phyloP scores from a whole-genome alignment of 305 asterid species.

The Fraxinus velutina region DNA sequence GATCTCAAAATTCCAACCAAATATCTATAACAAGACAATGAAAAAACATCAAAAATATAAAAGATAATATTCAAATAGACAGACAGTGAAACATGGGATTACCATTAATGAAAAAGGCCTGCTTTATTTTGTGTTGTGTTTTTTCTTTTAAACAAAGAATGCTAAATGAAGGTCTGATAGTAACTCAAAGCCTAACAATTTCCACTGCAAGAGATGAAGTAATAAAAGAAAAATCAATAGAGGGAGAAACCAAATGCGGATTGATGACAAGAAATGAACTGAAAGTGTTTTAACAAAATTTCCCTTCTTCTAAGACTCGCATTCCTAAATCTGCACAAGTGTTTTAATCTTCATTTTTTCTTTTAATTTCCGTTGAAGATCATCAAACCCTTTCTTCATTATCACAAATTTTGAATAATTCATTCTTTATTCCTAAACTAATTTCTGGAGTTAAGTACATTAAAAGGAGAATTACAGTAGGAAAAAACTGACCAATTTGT shows the following conservation, averaged over 20 bases:
- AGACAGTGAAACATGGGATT: too few relatives aligned
- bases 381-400: neutral
- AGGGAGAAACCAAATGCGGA: constrained; percentile 55
- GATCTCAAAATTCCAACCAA: too few relatives aligned
- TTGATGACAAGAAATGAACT: constrained; percentile 72
- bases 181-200: constrained; percentile 36
- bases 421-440: too few relatives aligned
- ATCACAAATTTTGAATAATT: too few relatives aligned
- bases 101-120: too few relatives aligned
- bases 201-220: constrained; percentile 25
- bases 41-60: too few relatives aligned
- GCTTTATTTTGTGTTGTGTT: too few relatives aligned
- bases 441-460: too few relatives aligned
- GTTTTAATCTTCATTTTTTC: neutral
- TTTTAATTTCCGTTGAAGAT: neutral
- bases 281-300: constrained; percentile 24
- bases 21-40: too few relatives aligned
- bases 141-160: constrained; percentile 23
- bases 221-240: constrained; percentile 27
- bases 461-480: too few relatives aligned
- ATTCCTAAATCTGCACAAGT: neutral
- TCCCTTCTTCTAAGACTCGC: neutral
- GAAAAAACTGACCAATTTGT: too few relatives aligned
- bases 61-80: too few relatives aligned
- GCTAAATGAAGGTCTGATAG: constrained; percentile 64